phyloP scores from a whole-genome alignment of 2,329 filamentous ascomycete genomes.

The Neopestalotiopsis clavispora region DNA sequence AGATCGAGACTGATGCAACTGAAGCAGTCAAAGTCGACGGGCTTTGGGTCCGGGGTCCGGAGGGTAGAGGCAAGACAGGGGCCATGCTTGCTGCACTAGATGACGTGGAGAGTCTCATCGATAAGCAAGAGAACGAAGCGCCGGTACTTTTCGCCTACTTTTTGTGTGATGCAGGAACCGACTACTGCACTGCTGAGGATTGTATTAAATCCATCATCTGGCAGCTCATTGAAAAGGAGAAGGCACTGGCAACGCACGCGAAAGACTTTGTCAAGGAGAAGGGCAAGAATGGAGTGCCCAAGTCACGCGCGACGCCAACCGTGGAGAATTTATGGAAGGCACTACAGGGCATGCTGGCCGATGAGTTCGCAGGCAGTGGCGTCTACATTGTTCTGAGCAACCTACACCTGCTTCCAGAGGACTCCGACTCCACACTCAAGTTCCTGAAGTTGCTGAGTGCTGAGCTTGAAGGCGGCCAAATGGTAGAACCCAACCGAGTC shows the following conservation, averaged over 20 bases:
- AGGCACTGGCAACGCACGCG: conserved; percentile 39
- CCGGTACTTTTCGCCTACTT: conserved; percentile 44
- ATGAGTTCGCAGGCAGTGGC: conserved; percentile 40
- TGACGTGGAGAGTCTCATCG: conserved; percentile 37
- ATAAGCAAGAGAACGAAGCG: conserved; percentile 28
- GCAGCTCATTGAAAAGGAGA: conserved; percentile 42
- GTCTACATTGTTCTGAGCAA: conserved; percentile 49
- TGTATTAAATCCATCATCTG: conserved; percentile 44
- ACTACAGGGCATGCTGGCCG: conserved; percentile 46
- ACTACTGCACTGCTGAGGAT: conserved; percentile 46
- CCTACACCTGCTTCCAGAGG: conserved; percentile 41
- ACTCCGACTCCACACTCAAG: conserved; percentile 40
- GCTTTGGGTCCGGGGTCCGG: conserved; percentile 45
- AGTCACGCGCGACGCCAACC: conserved; percentile 35
- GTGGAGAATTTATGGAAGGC: conserved; percentile 46
- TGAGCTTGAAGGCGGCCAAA: conserved; percentile 33
- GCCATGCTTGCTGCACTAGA: conserved; percentile 43
- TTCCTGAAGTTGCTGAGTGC: conserved; percentile 38
- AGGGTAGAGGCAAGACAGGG: conserved; percentile 47
- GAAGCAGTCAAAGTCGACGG: conserved; percentile 32
- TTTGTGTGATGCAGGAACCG: conserved; percentile 42
- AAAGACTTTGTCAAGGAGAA: conserved; percentile 41
- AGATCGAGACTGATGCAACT: neutral
- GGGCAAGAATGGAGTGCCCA: conserved; percentile 25
- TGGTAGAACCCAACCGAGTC: conserved; percentile 28